Percentiles rank a stretch among this genome's conserved stretches.
These are phyloP conservation scores for Taxillus chinensis DNA, from an alignment of 164 flowering plant genomes.

Conservation along the genomic window DNA sequence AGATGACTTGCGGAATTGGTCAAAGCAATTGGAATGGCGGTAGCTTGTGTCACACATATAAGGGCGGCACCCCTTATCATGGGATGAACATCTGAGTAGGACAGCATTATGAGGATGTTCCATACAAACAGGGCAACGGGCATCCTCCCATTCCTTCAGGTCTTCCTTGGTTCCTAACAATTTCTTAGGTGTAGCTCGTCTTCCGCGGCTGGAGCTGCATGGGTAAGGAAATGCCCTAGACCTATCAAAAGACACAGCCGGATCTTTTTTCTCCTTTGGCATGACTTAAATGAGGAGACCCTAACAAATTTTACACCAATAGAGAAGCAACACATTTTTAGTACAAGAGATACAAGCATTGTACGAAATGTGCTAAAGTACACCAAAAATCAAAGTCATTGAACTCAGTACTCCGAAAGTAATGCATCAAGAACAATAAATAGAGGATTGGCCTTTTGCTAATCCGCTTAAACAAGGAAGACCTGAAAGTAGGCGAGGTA, in stretches of 20 bases:
- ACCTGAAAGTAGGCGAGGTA: too few species aligned
- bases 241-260: constrained; percentile 46
- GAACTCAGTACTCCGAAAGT: too few species aligned
- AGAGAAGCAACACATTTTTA: neutral
- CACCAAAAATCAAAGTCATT: too few species aligned
- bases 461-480: too few species aligned
- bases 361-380: neutral
- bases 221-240: constrained; percentile 50
- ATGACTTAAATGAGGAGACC: constrained; percentile 16
- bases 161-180: constrained; percentile 28
- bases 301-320: neutral
- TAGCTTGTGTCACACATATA: constrained; percentile 92
- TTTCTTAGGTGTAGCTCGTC: constrained; percentile 24
- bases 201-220: constrained; percentile 45
- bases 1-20: constrained; percentile 65
- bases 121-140: constrained; percentile 93
- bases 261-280: constrained; percentile 72
- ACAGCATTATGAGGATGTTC: constrained; percentile 96
- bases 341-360: neutral
- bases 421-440: too few species aligned
- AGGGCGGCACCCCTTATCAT: constrained; percentile 83
- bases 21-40: constrained; percentile 87
- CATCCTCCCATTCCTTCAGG: constrained; percentile 81
- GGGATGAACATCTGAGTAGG: constrained; percentile 69
- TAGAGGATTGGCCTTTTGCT: too few species aligned